Conservation (phyloP, 805 yeast species). For the Candida montana region DNA sequence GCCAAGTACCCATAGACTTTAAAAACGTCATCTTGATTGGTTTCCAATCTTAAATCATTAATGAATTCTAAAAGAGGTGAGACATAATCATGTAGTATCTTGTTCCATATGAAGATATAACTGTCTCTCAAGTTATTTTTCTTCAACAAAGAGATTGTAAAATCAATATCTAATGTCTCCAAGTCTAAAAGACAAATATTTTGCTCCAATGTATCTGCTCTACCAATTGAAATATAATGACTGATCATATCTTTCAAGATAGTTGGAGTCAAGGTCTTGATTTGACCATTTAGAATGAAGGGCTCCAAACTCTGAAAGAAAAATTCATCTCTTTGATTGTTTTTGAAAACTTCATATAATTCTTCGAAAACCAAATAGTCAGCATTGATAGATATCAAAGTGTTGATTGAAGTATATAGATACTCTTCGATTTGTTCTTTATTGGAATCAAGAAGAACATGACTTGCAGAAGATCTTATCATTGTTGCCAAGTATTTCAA, state of each 20-base stretch:
- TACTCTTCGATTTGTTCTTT: conserved; percentile 27
- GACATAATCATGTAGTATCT: conserved; percentile 59
- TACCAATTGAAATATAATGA: conserved; percentile 35
- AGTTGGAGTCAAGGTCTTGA: conserved; percentile 52
- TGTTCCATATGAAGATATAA: conserved; percentile 66
- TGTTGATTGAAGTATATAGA: conserved; percentile 34
- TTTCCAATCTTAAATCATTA: conserved; percentile 22
- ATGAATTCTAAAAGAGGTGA: conserved; percentile 66
- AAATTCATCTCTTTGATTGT: conserved; percentile 22
- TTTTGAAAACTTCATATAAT: conserved; percentile 39
- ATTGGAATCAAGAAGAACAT: conserved; percentile 12
- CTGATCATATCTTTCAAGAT: conserved; percentile 59
- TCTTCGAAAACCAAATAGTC: conserved; percentile 36
- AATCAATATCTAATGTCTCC: conserved; percentile 67
- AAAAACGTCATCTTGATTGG: conserved; percentile 11
- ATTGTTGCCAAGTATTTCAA: conserved; percentile 51
- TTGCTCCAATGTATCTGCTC: conserved; percentile 54
- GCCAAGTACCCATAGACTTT: conserved; percentile 59
- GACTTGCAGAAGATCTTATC: conserved; percentile 32
- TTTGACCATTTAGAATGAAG: conserved; percentile 41
- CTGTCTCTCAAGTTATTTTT: conserved; percentile 55
- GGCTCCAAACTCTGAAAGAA: conserved; percentile 52
- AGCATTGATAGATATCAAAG: conserved; percentile 34
- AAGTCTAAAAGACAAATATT: conserved; percentile 67
- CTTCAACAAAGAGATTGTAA: conserved; percentile 59